phyloP scores from a whole-genome alignment of 148 eudicot genomes.

The Chenopodium berlandieri region DNA sequence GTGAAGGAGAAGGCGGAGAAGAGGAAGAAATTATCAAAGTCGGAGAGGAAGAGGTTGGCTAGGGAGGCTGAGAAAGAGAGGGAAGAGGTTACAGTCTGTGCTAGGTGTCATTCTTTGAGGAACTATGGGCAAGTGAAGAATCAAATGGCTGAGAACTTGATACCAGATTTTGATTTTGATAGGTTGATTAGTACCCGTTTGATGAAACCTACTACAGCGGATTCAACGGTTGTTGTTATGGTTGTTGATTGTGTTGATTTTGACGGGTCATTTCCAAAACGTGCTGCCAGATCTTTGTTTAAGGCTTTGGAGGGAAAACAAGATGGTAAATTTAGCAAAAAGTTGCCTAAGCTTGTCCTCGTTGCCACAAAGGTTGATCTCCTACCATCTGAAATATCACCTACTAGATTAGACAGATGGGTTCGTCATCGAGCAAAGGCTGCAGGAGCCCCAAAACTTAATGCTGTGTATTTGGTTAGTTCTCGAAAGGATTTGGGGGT shows the following conservation, averaged over 20 bases:
- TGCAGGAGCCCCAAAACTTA: constrained; percentile 82
- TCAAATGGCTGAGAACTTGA: constrained; percentile 77
- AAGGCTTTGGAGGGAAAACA: constrained; percentile 64
- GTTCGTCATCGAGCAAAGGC: constrained; percentile 88
- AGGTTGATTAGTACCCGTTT: constrained; percentile 70
- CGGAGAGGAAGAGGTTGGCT: constrained; percentile 75
- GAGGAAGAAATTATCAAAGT: constrained; percentile 56
- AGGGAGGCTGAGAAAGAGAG: constrained; percentile 59
- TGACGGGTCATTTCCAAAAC: constrained; percentile 92
- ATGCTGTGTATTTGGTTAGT: constrained; percentile 84
- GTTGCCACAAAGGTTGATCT: constrained; percentile 94
- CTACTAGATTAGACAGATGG: constrained; percentile 94
- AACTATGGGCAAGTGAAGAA: constrained; percentile 92
- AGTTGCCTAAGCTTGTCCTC: constrained; percentile 81
- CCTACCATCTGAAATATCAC: constrained; percentile 83
- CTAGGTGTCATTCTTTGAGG: constrained; percentile 91
- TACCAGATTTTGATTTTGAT: constrained; percentile 97
- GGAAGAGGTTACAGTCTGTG: constrained; percentile 87
- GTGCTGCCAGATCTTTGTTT: constrained; percentile 82
- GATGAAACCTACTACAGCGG: constrained; percentile 73
- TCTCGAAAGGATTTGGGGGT: constrained; percentile 86
- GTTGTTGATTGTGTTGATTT: constrained; percentile 97
- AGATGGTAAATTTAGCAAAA: constrained; percentile 54
- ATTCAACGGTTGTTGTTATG: constrained; percentile 86
- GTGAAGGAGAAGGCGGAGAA: constrained; percentile 44